Evolutionary conservation across 2,329 filamentous ascomycete species (phyloP).

Genomic region (Talaromyces amestolkiae): DNA sequence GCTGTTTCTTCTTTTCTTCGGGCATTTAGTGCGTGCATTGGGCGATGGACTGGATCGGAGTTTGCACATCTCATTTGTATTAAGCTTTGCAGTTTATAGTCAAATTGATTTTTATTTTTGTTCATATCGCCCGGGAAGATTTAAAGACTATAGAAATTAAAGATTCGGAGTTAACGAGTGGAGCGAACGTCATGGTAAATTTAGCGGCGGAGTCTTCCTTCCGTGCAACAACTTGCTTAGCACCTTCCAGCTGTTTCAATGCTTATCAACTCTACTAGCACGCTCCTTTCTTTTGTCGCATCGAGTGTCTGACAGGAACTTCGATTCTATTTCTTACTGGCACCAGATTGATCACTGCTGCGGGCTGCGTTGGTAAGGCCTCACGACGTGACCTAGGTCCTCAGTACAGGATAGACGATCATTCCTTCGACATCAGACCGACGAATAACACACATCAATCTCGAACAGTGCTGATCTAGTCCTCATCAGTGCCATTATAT

Average conservation of each 20-base stretch:
- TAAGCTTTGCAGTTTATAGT: not conserved
- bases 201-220: conserved; percentile 9
- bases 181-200: not conserved
- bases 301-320: not conserved
- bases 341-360: not conserved
- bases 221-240: not conserved
- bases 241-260: not conserved
- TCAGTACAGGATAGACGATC: not conserved
- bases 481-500: not conserved
- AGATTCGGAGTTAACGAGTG: not conserved
- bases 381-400: not conserved
- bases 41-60: conserved; percentile 7
- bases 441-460: not conserved
- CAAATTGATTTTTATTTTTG: not conserved
- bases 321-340: not conserved
- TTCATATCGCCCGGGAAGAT: not conserved
- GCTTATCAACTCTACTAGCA: not conserved
- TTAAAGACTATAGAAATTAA: not conserved
- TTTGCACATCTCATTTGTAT: conserved; percentile 5
- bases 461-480: not conserved
- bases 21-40: conserved; percentile 13
- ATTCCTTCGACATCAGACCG: not conserved
- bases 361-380: not conserved
- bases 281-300: not conserved
- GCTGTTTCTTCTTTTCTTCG: not conserved